Evolutionary conservation across 2,329 filamentous ascomycete species (phyloP).

Genomic region (Venturia oleaginea): DNA sequence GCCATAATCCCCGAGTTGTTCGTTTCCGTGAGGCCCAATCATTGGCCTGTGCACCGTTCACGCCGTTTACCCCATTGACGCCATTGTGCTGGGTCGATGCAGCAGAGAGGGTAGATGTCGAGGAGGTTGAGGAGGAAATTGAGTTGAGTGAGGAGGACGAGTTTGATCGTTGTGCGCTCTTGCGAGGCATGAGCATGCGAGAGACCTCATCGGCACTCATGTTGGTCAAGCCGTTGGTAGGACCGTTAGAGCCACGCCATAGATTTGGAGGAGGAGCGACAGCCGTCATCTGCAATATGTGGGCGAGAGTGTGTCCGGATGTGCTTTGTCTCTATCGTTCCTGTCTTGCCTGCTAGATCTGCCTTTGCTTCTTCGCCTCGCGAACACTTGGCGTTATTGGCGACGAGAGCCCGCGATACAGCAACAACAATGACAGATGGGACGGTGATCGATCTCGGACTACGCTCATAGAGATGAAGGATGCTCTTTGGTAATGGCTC

Average conservation of each 20-base stretch:
- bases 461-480: conserved; percentile 8
- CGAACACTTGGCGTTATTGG: conserved; percentile 4
- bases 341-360: not conserved
- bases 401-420: not conserved
- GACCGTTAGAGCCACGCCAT: conserved; percentile 50
- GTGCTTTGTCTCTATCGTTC: conserved; percentile 3
- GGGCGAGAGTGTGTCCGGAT: not conserved
- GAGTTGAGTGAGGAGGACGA: conserved; percentile 77
- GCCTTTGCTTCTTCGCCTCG: conserved; percentile 1
- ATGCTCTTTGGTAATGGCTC: not conserved
- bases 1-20: conserved; percentile 50
- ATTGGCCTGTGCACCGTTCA: conserved; percentile 46
- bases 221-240: conserved; percentile 54
- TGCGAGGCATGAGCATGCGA: conserved; percentile 84
- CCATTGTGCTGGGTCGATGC: conserved; percentile 57
- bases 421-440: not conserved
- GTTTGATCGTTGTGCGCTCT: conserved; percentile 76
- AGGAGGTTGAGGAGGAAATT: conserved; percentile 54
- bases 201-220: conserved; percentile 78
- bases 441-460: not conserved
- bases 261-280: conserved; percentile 57
- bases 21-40: conserved; percentile 37
- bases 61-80: conserved; percentile 31
- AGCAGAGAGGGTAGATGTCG: conserved; percentile 55
- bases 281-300: conserved; percentile 43